A percentile compares a stretch with the other conserved stretches of the same genome.
phyloP scores from a whole-genome alignment of 1,139 yeast species.

The Suhomyces guaymorum region DNA sequence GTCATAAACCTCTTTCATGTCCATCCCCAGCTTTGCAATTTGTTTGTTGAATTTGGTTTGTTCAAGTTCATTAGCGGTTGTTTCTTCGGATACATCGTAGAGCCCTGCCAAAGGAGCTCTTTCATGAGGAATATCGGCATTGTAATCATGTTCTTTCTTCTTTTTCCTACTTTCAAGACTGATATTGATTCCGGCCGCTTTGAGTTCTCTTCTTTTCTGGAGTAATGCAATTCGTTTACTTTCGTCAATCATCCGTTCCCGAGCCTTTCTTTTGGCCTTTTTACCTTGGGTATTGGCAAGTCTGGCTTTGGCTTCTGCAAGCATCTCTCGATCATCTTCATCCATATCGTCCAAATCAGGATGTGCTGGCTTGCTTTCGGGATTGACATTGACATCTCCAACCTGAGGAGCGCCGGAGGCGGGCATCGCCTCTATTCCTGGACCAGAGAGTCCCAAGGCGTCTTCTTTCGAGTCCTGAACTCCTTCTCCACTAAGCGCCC shows the following conservation, averaged over 20 bases:
- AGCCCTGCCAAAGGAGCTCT: conserved; percentile 68
- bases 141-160: conserved; percentile 71
- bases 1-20: conserved; percentile 39
- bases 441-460: conserved; percentile 49
- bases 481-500: conserved; percentile 32
- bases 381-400: conserved; percentile 66
- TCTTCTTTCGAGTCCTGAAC: conserved; percentile 26
- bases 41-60: conserved; percentile 44
- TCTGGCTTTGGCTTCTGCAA: conserved; percentile 90
- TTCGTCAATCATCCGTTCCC: conserved; percentile 79
- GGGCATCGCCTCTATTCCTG: conserved; percentile 58
- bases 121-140: conserved; percentile 81
- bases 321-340: conserved; percentile 90
- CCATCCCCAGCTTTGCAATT: conserved; percentile 52
- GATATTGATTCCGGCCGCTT: conserved; percentile 77
- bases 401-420: conserved; percentile 41
- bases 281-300: conserved; percentile 92
- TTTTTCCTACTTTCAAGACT: conserved; percentile 52
- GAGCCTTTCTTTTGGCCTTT: conserved; percentile 85
- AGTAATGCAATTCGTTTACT: conserved; percentile 72
- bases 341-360: conserved; percentile 80
- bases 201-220: conserved; percentile 81
- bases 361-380: conserved; percentile 80
- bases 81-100: conserved; percentile 68
- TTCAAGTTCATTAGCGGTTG: conserved; percentile 37